A percentile compares a stretch with the other conserved stretches of the same genome.
Conservation (phyloP, 139 green algal genomes). For the Parachlorella kessleri region DNA sequence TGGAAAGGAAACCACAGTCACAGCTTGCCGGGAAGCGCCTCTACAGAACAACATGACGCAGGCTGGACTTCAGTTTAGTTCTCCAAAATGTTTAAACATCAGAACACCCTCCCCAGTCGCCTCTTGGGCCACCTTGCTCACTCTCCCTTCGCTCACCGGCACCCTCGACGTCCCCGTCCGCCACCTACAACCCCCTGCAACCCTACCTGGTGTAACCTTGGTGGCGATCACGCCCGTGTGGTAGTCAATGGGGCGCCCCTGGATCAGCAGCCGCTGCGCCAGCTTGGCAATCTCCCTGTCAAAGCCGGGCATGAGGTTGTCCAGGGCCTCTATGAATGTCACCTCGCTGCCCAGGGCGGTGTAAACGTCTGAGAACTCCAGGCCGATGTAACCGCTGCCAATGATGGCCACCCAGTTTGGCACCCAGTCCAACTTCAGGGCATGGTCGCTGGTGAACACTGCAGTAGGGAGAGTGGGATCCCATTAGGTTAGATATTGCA, state of each 20-base stretch:
- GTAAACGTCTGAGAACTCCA: slow-evolving; percentile 99
- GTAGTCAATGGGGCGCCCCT: slow-evolving; percentile 94
- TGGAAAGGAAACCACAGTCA: too few relatives aligned
- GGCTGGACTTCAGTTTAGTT: too few relatives aligned
- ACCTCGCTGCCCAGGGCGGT: slow-evolving; percentile 96
- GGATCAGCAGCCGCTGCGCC: slow-evolving; percentile 94
- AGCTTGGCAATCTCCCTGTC: slow-evolving; percentile 95
- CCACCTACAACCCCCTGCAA: neutral
- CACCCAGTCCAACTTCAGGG: slow-evolving; percentile 98
- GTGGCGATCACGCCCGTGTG: slow-evolving; percentile 89
- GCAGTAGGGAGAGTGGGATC: neutral
- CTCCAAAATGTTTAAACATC: too few relatives aligned
- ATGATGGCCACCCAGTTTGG: slow-evolving; percentile 99
- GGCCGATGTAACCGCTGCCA: slow-evolving; percentile 97
- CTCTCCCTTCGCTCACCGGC: neutral
- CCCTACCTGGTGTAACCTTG: slow-evolving; percentile 78
- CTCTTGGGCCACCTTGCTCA: neutral
- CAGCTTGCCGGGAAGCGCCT: too few relatives aligned
- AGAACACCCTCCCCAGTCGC: too few relatives aligned
- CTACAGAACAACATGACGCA: too few relatives aligned
- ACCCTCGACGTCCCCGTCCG: neutral
- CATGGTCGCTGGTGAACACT: slow-evolving; percentile 98
- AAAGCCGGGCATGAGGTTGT: slow-evolving; percentile 98
- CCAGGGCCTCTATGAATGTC: slow-evolving; percentile 98
- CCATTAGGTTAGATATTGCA: too few relatives aligned